Evolutionary conservation across 192 early-diverging fungal genomes (phyloP), one percentile per base, ranked within the genome.

Genomic region (Coemansia sp.): DNA sequence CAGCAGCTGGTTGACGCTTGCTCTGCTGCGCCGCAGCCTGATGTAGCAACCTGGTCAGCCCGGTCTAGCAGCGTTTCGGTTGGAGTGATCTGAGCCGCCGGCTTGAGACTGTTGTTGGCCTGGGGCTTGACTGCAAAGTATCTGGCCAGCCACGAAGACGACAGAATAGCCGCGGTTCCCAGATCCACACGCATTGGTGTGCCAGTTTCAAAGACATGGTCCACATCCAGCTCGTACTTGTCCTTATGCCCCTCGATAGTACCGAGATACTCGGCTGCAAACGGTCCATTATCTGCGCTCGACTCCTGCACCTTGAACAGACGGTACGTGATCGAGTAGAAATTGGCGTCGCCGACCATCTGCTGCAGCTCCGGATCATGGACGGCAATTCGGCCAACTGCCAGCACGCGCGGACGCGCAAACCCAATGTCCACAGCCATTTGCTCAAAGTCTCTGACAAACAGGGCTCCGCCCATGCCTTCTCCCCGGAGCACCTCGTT

Each of bases 261-360:
- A 29, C 74, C 74, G 21, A 55, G 62, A 55, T 77, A 77, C 17
- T 66, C 43, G 8, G 74, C 74, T 19, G 63, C 67, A n/a, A n/a
- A n/a, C 46, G 62, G 62, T 2, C 59, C 67, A 27, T 69, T 70
- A 44, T 76, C 73, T 43, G 70, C 73, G 51, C 58, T 70, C n/a
- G 66, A 52, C 50, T 76, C 74, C n/a, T 63, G 62, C 32, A 65
- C 59, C 74, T 77, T 77, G 59, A 77, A 77, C 55, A 77, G 55
- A 0, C 74, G 67, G 31, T 60, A 77, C 1, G 74, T 77, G 47
- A 77, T 70, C 62, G 58, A 61, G 58, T 53, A 64, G 65, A 70
- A 77, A 58, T 70, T 62, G 28, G 74, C 62, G 0, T 57, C 62
- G 7, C 74, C 74, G 9, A 77, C 67, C 29, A 77, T 58, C 39